These are phyloP conservation scores for Castanospermum australe DNA, from an alignment of 306 rosid species.

Conservation along the genomic window DNA sequence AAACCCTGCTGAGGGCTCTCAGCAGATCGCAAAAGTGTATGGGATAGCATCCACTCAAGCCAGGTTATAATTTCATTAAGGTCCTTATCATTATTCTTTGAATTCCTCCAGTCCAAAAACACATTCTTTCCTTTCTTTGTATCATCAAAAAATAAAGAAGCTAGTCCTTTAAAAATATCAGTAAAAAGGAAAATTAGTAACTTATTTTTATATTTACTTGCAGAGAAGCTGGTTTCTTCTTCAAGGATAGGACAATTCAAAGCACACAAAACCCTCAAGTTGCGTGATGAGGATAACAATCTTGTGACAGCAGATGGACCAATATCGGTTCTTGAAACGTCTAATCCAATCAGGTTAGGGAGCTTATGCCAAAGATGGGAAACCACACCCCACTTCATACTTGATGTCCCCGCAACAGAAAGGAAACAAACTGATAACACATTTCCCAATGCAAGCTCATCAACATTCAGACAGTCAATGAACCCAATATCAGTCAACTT, in stretches of 20 bases:
- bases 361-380: conserved; percentile 88
- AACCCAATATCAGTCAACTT: conserved; percentile 82
- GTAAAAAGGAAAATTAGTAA: conserved; percentile 74
- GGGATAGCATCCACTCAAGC: conserved; percentile 99
- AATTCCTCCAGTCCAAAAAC: conserved; percentile 85
- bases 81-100: conserved; percentile 59
- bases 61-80: conserved; percentile 82
- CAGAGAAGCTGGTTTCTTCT: conserved; percentile 64
- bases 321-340: conserved; percentile 93
- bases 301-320: conserved; percentile 76
- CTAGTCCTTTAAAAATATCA: conserved; percentile 81
- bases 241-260: conserved; percentile 86
- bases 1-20: conserved; percentile 94
- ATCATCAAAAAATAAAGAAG: conserved; percentile 70
- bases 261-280: conserved; percentile 84
- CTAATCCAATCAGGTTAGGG: conserved; percentile 82
- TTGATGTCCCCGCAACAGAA: conserved; percentile 89
- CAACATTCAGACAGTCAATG: conserved; percentile 89
- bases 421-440: conserved; percentile 75
- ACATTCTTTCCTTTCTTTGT: conserved; percentile 67
- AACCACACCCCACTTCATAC: conserved; percentile 86
- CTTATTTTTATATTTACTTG: conserved; percentile 74
- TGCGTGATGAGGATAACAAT: conserved; percentile 68
- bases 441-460: conserved; percentile 82
- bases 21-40: conserved; percentile 90